Evolutionary conservation across 257 asterid species (phyloP).

Genomic region (Solanum chmielewskii): DNA sequence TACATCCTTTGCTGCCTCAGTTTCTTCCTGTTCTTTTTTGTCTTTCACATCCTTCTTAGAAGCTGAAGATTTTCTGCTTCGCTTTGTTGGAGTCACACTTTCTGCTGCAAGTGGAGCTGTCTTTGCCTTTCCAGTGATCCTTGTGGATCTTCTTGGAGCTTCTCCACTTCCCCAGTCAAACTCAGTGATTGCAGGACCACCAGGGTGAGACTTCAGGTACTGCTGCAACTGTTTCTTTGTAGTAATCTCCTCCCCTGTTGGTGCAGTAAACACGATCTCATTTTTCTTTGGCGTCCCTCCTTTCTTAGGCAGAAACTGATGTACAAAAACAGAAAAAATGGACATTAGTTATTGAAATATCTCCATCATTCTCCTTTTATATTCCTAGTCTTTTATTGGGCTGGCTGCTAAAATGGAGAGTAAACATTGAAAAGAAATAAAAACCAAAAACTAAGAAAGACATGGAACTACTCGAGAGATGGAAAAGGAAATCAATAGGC

Average conservation of each 20-base stretch:
- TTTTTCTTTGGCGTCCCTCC: constrained; percentile 30
- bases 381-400: neutral
- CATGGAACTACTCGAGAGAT: neutral
- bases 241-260: constrained; percentile 41
- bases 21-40: constrained; percentile 15
- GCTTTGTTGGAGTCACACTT: constrained; percentile 23
- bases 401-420: neutral
- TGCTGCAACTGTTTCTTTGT: constrained; percentile 26
- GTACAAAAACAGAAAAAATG: neutral
- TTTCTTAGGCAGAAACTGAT: constrained; percentile 21
- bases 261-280: constrained; percentile 35
- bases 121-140: constrained; percentile 36
- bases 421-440: neutral
- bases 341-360: neutral
- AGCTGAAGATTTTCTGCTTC: constrained; percentile 23
- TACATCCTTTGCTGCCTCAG: constrained; percentile 6
- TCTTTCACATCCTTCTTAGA: constrained; percentile 18
- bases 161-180: constrained; percentile 49
- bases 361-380: neutral
- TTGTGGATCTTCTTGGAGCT: constrained; percentile 44
- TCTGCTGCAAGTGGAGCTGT: constrained; percentile 13
- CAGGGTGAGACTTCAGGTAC: constrained; percentile 44
- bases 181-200: constrained; percentile 22
- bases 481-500: neutral
- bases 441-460: neutral